Evolutionary conservation across 441 rosid species (phyloP).

Genomic region (Corymbia calophylla): DNA sequence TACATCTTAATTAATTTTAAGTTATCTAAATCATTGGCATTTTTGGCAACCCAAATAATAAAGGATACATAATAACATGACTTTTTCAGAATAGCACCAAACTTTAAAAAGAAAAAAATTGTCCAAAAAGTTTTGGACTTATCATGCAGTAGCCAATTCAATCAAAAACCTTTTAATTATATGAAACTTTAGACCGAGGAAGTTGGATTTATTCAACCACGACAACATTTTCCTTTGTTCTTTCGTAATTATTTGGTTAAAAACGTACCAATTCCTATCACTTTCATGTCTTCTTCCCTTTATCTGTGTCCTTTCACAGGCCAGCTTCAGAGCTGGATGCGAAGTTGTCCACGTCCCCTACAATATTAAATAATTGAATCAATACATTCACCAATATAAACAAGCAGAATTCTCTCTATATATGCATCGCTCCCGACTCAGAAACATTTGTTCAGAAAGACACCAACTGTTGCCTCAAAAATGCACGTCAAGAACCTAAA

Average conservation of each 20-base stretch:
- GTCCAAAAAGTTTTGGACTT: too few species aligned
- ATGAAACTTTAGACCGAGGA: background rate
- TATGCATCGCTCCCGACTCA: background rate
- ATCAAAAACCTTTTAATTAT: too few species aligned
- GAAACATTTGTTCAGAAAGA: background rate
- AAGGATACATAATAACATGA: background rate
- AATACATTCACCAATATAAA: background rate
- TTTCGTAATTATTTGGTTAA: background rate
- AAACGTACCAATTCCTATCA: background rate
- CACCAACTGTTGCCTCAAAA: background rate
- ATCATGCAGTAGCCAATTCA: rapidly evolving
- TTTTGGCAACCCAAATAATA: background rate
- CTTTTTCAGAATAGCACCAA: background rate
- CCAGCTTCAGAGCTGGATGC: background rate
- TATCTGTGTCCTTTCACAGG: background rate
- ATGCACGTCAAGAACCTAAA: background rate
- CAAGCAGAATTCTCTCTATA: background rate
- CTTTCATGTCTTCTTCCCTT: background rate
- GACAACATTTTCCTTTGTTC: background rate
- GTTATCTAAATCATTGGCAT: background rate
- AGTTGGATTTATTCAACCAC: background rate
- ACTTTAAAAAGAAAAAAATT: background rate
- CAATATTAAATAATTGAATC: background rate
- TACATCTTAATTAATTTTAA: background rate
- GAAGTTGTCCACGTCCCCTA: background rate